phyloP scores from a whole-genome alignment of 306 rosid species.

The Acacia confusa region DNA sequence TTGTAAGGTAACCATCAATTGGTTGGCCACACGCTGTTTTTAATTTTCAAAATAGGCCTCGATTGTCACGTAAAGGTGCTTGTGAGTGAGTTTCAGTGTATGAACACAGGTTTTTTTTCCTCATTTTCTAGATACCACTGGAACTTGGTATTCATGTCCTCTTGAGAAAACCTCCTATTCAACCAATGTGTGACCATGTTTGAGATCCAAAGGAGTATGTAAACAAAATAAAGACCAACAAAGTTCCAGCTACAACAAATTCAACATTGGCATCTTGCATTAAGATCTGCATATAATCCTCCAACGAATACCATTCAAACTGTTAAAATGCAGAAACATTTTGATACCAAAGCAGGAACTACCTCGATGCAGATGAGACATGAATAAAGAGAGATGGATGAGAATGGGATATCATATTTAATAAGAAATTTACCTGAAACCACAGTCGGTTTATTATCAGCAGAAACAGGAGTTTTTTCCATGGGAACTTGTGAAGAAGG shows the following conservation, averaged over 20 bases:
- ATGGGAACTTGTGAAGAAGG: slow-evolving; percentile 42
- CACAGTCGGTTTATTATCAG: slow-evolving; percentile 22
- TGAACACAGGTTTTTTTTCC: not conserved
- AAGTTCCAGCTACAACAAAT: not conserved
- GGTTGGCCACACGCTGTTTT: not conserved
- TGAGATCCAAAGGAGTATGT: not conserved
- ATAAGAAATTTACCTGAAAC: slow-evolving; percentile 47
- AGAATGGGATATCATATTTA: slow-evolving; percentile 11
- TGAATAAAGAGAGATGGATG: not conserved
- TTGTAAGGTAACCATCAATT: not conserved
- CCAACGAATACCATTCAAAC: not conserved
- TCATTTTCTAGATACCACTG: not conserved
- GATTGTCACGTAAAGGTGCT: not conserved
- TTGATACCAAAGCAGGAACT: not conserved
- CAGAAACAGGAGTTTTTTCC: slow-evolving; percentile 43
- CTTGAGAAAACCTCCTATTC: not conserved
- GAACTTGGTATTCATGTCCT: not conserved
- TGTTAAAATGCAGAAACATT: not conserved
- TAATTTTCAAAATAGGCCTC: not conserved
- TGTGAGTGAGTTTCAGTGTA: not conserved
- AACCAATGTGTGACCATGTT: not conserved
- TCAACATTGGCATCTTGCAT: not conserved
- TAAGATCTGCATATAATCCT: not conserved
- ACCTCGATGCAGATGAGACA: not conserved
- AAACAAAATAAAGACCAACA: too few relatives aligned